A percentile compares a stretch with the other conserved stretches of the same genome.
phyloP scores from a whole-genome alignment of 129 eudicot species.

The Saposhnikovia divaricata region DNA sequence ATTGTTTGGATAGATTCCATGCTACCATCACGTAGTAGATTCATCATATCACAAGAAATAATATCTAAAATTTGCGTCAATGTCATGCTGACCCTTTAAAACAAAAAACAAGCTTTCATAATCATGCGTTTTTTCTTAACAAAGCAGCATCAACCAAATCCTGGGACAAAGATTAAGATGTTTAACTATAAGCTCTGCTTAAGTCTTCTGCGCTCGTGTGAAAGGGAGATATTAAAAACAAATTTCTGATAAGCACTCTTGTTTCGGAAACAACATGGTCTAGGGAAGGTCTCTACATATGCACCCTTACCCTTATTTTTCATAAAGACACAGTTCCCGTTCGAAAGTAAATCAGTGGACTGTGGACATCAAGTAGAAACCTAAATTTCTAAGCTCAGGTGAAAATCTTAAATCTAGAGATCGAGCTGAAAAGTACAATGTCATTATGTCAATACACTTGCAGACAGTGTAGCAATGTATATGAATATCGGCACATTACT shows the following conservation, averaged over 20 bases:
- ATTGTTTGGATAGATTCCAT: neutral
- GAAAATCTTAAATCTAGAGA: neutral
- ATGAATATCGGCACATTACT: neutral
- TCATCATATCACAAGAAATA: neutral
- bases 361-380: neutral
- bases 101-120: neutral
- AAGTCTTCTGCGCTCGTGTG: neutral
- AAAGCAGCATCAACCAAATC: neutral
- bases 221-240: neutral
- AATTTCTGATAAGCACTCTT: neutral
- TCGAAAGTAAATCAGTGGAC: too few relatives aligned
- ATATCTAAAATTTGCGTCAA: neutral
- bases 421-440: neutral
- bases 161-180: slow-evolving; percentile 3
- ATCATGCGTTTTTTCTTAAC: neutral
- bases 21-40: neutral
- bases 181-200: neutral
- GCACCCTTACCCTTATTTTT: neutral
- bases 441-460: neutral
- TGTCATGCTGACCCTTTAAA: neutral
- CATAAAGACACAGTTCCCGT: neutral
- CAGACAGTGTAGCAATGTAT: neutral
- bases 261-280: neutral
- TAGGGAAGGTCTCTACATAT: too few relatives aligned
- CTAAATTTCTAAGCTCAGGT: neutral